Conservation (phyloP, 306 rosid species). For the Trifolium subterraneum region DNA sequence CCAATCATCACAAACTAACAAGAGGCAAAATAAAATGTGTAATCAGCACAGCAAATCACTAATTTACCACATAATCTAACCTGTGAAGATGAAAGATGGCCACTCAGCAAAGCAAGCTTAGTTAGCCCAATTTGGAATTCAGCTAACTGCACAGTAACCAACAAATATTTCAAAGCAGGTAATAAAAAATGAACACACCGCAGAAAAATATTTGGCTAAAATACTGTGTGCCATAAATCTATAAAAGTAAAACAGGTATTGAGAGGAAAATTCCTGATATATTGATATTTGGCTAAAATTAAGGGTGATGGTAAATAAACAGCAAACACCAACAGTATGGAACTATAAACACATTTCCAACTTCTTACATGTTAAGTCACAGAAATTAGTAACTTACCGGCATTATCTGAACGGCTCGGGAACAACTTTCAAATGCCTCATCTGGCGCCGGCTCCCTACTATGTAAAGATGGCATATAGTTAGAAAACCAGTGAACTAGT, state of each 20-base stretch:
- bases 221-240: constrained; percentile 23
- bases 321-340: constrained; percentile 14
- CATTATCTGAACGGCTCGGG: constrained; percentile 79
- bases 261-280: constrained; percentile 21
- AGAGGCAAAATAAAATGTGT: constrained; percentile 34
- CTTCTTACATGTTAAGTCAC: constrained; percentile 21
- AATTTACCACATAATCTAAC: constrained; percentile 49
- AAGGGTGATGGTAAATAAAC: constrained; percentile 11
- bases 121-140: constrained; percentile 95
- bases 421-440: constrained; percentile 93
- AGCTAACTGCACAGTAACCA: constrained; percentile 66
- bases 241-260: constrained; percentile 7
- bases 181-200: constrained; percentile 22
- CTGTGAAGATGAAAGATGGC: constrained; percentile 86
- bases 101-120: constrained; percentile 81
- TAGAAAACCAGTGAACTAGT: constrained; percentile 23
- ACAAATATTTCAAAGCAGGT: constrained; percentile 28
- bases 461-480: constrained; percentile 31
- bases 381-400: constrained; percentile 63
- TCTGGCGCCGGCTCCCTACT: constrained; percentile 63
- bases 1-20: constrained; percentile 12
- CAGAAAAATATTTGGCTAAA: constrained; percentile 15
- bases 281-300: constrained; percentile 6
- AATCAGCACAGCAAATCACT: constrained; percentile 31
- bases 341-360: constrained; percentile 8